Evolutionary conservation across 352 stramenopile genomes (phyloP).

Genomic region (Phytophthora uliginosa): DNA sequence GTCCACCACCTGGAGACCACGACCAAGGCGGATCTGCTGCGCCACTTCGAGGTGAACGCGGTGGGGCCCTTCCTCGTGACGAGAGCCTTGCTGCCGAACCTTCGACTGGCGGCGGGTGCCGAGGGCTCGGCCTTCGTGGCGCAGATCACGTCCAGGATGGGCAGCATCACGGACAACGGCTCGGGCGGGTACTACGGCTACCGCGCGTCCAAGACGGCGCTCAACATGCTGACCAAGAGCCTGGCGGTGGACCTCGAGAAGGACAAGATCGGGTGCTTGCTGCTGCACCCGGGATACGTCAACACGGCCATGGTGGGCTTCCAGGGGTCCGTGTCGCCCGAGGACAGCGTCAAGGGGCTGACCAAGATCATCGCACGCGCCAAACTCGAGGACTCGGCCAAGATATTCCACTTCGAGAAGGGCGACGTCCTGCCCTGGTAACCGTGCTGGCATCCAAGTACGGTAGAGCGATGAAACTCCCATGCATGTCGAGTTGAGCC

Average conservation of each 20-base stretch:
- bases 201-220: constrained; percentile 77
- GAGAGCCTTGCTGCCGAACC: constrained; percentile 57
- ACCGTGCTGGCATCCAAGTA: background rate
- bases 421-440: constrained; percentile 60
- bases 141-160: constrained; percentile 65
- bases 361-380: constrained; percentile 46
- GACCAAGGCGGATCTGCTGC: constrained; percentile 60
- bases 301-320: constrained; percentile 64
- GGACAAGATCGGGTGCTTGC: constrained; percentile 63
- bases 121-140: constrained; percentile 49
- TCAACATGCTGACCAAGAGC: constrained; percentile 82
- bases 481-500: constrained; percentile 5
- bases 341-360: constrained; percentile 53
- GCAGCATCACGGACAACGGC: constrained; percentile 43
- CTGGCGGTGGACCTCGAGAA: constrained; percentile 54
- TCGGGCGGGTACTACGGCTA: constrained; percentile 71
- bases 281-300: constrained; percentile 75
- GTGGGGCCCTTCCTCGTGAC: constrained; percentile 74
- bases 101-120: constrained; percentile 41
- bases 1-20: constrained; percentile 41
- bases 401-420: constrained; percentile 59
- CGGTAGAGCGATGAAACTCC: constrained; percentile 12
- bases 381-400: constrained; percentile 53
- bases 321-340: constrained; percentile 38
- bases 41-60: constrained; percentile 74